Evolutionary conservation across 1,139 yeast species (phyloP).

Genomic region (Geotrichum europaeum): DNA sequence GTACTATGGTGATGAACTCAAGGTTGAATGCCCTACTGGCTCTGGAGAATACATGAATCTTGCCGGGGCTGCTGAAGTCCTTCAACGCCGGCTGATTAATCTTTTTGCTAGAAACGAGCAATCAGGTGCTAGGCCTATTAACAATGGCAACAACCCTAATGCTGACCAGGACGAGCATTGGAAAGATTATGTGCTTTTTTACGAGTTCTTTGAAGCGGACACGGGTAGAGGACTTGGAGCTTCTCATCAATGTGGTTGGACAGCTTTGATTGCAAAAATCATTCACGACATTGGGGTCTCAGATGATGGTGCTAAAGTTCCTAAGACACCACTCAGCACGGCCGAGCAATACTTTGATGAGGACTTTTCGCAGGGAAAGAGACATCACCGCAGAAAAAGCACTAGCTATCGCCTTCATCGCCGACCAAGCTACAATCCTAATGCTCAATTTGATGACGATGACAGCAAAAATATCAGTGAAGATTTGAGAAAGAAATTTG

Average conservation of each 20-base stretch:
- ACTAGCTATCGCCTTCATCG: slow-evolving; percentile 21
- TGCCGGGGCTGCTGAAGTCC: slow-evolving; percentile 89
- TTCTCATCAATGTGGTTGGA: slow-evolving; percentile 97
- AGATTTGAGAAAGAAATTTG: not conserved
- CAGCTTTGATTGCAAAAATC: slow-evolving; percentile 88
- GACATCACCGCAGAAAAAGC: slow-evolving; percentile 23
- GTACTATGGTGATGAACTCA: slow-evolving; percentile 82
- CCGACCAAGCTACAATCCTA: slow-evolving; percentile 17
- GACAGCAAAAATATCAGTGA: slow-evolving; percentile 3
- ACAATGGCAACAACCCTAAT: slow-evolving; percentile 52
- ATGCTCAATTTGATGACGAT: not conserved
- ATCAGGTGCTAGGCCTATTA: slow-evolving; percentile 69
- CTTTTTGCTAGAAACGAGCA: slow-evolving; percentile 66
- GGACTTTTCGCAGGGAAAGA: slow-evolving; percentile 23
- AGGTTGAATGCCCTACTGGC: slow-evolving; percentile 87
- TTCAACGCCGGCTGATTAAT: slow-evolving; percentile 81
- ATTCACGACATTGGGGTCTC: slow-evolving; percentile 86
- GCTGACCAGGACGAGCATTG: slow-evolving; percentile 67
- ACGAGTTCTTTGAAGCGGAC: slow-evolving; percentile 92
- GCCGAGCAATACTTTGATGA: slow-evolving; percentile 40
- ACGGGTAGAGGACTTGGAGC: slow-evolving; percentile 95
- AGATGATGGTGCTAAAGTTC: slow-evolving; percentile 28
- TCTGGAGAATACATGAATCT: slow-evolving; percentile 75
- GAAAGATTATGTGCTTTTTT: slow-evolving; percentile 72
- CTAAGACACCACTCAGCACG: slow-evolving; percentile 35